phyloP scores from a whole-genome alignment of 257 asterid genomes.

The Fraxinus anomala region DNA sequence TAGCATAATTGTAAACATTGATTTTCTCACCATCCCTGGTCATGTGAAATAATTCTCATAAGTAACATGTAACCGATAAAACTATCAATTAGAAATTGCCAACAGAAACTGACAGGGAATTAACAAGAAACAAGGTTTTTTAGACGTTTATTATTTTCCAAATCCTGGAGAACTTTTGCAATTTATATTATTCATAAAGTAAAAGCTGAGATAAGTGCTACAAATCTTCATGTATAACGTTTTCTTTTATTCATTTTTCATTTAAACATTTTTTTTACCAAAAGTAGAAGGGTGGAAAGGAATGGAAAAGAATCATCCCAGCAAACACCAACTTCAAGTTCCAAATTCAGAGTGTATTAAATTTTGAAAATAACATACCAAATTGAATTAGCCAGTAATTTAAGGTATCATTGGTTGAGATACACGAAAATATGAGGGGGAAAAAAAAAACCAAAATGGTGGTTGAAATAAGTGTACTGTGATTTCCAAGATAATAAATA shows the following conservation, averaged over 20 bases:
- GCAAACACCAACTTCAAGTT: not conserved
- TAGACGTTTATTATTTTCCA: constrained; percentile 4
- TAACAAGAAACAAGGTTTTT: not conserved
- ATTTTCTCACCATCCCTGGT: constrained; percentile 74
- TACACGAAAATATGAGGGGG: not conserved
- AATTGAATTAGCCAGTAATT: not conserved
- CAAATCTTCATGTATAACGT: not conserved
- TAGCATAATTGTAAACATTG: constrained; percentile 52
- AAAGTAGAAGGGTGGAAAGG: not conserved
- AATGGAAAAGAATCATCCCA: not conserved
- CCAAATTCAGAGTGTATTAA: not conserved
- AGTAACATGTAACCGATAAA: not conserved
- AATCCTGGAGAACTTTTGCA: not conserved
- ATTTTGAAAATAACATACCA: not conserved
- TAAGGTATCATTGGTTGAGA: not conserved
- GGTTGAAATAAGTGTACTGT: not conserved
- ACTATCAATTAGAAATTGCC: not conserved
- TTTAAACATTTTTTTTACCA: not conserved
- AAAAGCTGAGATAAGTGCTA: not conserved
- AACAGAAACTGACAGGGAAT: not conserved
- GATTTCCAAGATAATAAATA: not conserved
- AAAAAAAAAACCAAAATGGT: not conserved
- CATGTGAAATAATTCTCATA: constrained; percentile 15
- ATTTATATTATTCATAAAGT: not conserved
- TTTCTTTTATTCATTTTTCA: not conserved